A percentile compares a stretch with the other conserved stretches of the same genome.
Evolutionary conservation across 1,284 basidiomycete species (phyloP).

Genomic region (Fistulina hepatica): DNA sequence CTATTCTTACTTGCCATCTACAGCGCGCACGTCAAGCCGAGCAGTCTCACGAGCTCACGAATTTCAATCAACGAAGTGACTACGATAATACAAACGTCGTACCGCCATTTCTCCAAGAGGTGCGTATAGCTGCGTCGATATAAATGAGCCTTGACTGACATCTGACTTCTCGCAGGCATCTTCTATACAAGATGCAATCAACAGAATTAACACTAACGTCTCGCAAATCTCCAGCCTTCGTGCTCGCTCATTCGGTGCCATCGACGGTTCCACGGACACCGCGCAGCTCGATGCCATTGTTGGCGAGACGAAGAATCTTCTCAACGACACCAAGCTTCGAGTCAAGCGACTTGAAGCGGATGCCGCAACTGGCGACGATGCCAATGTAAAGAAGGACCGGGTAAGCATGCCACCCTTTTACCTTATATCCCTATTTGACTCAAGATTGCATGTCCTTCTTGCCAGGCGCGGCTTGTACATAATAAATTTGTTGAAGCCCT

Average conservation of each 20-base stretch:
- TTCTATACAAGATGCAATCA: constrained; percentile 62
- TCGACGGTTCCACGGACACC: constrained; percentile 55
- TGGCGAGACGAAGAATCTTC: constrained; percentile 67
- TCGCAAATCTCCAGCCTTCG: constrained; percentile 60
- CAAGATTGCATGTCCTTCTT: too few relatives aligned
- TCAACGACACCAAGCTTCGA: constrained; percentile 62
- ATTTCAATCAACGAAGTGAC: too few relatives aligned
- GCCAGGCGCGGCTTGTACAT: constrained; percentile 73
- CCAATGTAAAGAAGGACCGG: constrained; percentile 73
- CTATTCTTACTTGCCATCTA: too few relatives aligned
- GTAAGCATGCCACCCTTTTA: too few relatives aligned
- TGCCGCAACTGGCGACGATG: constrained; percentile 63
- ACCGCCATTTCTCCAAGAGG: too few relatives aligned
- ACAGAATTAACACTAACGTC: constrained; percentile 62
- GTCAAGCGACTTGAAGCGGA: constrained; percentile 72
- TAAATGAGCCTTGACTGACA: too few relatives aligned
- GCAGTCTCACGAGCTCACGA: too few relatives aligned
- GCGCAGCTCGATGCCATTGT: constrained; percentile 66
- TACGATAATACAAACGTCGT: too few relatives aligned
- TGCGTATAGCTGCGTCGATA: too few relatives aligned
- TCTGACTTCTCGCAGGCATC: constrained; percentile 39
- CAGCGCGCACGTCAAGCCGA: too few relatives aligned
- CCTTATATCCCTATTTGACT: too few relatives aligned
- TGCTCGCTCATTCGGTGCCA: constrained; percentile 67
- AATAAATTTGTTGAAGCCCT: constrained; percentile 78